A percentile compares a stretch with the other conserved stretches of the same genome.
Conservation (phyloP, 345 rosid species). For the Crucihimalaya himalaica region DNA sequence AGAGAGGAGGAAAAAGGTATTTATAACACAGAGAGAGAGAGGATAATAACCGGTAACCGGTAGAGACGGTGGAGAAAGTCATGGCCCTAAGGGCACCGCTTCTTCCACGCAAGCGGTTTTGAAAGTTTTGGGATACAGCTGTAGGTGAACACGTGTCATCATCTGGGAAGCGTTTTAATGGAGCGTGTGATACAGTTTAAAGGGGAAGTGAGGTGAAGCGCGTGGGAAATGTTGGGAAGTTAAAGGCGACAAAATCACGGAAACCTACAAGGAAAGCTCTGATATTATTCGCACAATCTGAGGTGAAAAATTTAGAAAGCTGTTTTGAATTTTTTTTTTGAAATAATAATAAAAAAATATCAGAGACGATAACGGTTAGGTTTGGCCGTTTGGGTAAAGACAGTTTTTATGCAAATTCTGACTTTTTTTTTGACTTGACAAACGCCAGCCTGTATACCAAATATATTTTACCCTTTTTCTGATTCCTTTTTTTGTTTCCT, state of each 20-base stretch:
- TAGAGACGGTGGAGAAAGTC: constrained; percentile 49
- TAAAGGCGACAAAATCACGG: constrained; percentile 42
- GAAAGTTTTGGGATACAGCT: constrained; percentile 78
- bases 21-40: constrained; percentile 41
- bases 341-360: constrained; percentile 29
- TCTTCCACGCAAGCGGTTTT: constrained; percentile 67
- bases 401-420: constrained; percentile 38
- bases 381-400: constrained; percentile 44
- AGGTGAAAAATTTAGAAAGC: constrained; percentile 18
- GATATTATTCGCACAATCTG: constrained; percentile 37
- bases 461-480: constrained; percentile 19
- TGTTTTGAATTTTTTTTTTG: not conserved
- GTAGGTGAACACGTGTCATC: constrained; percentile 71
- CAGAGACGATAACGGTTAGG: constrained; percentile 60
- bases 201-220: not conserved
- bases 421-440: constrained; percentile 62
- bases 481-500: not conserved
- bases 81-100: constrained; percentile 55
- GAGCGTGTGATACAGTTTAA: constrained; percentile 30
- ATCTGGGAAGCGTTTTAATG: constrained; percentile 5
- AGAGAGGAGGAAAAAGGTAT: constrained; percentile 25
- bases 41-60: constrained; percentile 45
- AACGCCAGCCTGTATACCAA: constrained; percentile 69
- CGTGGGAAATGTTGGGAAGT: constrained; percentile 13
- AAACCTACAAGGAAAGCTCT: constrained; percentile 39